A percentile compares a stretch with the other conserved stretches of the same genome.
Conservation (phyloP, 306 rosid genomes). For the Lotus japonicus region DNA sequence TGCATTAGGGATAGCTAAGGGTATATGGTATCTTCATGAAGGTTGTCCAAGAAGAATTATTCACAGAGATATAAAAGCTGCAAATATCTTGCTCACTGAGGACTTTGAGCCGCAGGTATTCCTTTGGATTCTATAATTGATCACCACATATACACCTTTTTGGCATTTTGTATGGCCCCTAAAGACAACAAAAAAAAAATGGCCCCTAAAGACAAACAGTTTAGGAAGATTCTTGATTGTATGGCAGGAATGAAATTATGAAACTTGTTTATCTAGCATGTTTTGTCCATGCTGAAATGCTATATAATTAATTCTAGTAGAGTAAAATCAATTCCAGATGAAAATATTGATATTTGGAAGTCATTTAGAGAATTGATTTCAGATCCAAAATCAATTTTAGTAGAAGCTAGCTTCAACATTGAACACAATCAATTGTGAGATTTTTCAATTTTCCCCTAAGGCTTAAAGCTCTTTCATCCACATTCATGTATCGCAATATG, state of each 20-base stretch:
- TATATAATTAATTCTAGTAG: no score
- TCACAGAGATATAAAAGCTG: slow-evolving; percentile 86
- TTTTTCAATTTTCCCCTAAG: no score
- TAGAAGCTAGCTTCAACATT: no score
- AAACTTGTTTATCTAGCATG: neutral
- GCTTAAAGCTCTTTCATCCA: no score
- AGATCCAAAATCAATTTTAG: no score
- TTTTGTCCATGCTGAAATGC: no score
- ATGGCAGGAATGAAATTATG: neutral
- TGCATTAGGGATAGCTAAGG: slow-evolving; percentile 66
- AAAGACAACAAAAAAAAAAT: slow-evolving; percentile 11
- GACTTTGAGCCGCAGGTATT: slow-evolving; percentile 67
- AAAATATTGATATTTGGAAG: no score
- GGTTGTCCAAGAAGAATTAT: slow-evolving; percentile 82
- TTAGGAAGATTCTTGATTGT: neutral
- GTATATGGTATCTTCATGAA: slow-evolving; percentile 74
- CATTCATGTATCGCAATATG: no score
- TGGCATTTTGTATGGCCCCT: neutral
- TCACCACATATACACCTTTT: neutral
- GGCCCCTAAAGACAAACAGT: neutral
- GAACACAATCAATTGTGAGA: no score
- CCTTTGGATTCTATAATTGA: slow-evolving; percentile 4
- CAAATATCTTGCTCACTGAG: slow-evolving; percentile 73
- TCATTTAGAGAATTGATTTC: no score
- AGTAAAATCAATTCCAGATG: no score